Percentiles rank a stretch among this genome's conserved stretches.
phyloP scores from a whole-genome alignment of 2,329 filamentous ascomycete species.

The Colletotrichum sp. region DNA sequence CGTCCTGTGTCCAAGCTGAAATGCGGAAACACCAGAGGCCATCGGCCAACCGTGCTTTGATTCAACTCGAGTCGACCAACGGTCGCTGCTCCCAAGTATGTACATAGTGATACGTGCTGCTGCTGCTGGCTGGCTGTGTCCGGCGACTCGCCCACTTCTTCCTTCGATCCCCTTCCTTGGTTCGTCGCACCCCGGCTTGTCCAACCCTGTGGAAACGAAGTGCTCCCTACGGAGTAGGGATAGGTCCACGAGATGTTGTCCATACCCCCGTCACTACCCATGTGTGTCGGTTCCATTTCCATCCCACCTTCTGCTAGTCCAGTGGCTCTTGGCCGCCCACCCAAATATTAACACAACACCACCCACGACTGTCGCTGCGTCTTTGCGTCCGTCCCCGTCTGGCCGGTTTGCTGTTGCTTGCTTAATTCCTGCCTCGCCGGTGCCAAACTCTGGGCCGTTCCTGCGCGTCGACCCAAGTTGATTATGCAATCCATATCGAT shows the following conservation, averaged over 20 bases:
- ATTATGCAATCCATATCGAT: background rate
- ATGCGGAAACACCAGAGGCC: background rate
- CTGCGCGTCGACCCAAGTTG: background rate
- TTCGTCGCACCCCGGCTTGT: slow-evolving; percentile 18
- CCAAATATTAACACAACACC: slow-evolving; percentile 14
- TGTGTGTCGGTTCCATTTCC: slow-evolving; percentile 19
- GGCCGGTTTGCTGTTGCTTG: background rate
- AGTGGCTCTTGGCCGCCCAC: slow-evolving; percentile 11
- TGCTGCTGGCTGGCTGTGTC: background rate
- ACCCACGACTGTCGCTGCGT: background rate
- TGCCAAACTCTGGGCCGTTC: background rate
- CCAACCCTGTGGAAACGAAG: slow-evolving; percentile 20
- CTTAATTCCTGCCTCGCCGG: background rate
- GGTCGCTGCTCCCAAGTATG: background rate
- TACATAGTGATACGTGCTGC: background rate
- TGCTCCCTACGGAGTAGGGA: slow-evolving; percentile 18
- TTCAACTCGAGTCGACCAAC: background rate
- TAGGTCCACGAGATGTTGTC: slow-evolving; percentile 17
- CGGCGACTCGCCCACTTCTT: slow-evolving; percentile 16
- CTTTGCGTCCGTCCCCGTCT: background rate
- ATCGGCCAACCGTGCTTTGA: background rate
- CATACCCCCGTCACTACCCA: slow-evolving; percentile 18
- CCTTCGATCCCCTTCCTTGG: slow-evolving; percentile 20
- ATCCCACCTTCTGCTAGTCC: slow-evolving; percentile 16
- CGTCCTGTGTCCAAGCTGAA: background rate